Percentiles rank a stretch among this genome's conserved stretches.
phyloP scores from a whole-genome alignment of 2,329 filamentous ascomycete species.

The Xylaria sp. region DNA sequence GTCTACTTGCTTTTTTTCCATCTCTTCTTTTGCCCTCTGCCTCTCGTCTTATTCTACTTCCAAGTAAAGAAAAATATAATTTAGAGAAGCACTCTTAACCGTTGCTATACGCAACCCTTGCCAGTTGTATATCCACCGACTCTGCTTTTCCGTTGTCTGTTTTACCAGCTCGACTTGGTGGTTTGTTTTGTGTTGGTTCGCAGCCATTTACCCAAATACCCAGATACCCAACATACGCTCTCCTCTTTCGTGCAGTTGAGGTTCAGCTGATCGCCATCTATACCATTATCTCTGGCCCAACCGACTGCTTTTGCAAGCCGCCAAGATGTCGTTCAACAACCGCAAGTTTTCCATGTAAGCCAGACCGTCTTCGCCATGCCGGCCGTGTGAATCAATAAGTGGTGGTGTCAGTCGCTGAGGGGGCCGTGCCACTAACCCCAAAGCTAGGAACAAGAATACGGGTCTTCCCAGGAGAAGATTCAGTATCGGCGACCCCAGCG shows the following conservation, averaged over 20 bases:
- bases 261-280: constrained; percentile 16
- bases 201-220: background rate
- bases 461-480: constrained; percentile 71
- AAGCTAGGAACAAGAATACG: constrained; percentile 66
- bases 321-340: constrained; percentile 60
- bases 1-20: constrained; percentile 27
- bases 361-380: constrained; percentile 2
- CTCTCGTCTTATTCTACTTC: constrained; percentile 15
- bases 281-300: background rate
- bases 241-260: constrained; percentile 9
- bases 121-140: background rate
- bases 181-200: background rate
- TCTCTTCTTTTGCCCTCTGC: constrained; percentile 17
- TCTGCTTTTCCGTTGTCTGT: constrained; percentile 3
- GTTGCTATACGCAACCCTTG: background rate
- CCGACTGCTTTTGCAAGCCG: constrained; percentile 33
- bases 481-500: constrained; percentile 67
- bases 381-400: background rate
- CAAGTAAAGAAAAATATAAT: background rate
- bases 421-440: constrained; percentile 22
- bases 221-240: background rate
- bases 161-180: background rate
- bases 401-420: background rate
- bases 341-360: constrained; percentile 71
- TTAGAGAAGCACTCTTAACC: background rate